Conservation (phyloP, 73 alveolate species). For the Effrenium voratum region DNA sequence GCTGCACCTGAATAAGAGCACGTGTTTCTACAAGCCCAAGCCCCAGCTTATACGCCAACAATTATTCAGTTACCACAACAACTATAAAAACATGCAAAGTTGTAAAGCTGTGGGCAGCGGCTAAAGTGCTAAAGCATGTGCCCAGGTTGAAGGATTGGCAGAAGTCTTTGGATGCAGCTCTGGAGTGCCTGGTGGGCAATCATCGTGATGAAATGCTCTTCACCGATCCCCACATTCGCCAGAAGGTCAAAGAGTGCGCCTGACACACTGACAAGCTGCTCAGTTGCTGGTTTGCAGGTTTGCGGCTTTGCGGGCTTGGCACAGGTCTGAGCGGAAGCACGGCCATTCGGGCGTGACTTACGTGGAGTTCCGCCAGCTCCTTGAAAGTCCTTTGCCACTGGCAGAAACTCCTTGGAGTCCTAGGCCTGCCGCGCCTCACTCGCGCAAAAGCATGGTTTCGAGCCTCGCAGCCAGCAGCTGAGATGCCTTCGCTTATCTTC, state of each 20-base stretch:
- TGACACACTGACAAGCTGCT: neutral
- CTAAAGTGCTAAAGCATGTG: no score
- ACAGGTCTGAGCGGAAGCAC: constrained; percentile 63
- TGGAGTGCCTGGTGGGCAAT: constrained; percentile 85
- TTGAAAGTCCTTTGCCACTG: no score
- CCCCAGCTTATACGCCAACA: neutral
- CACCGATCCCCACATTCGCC: constrained; percentile 76
- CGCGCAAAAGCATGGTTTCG: constrained; percentile 88
- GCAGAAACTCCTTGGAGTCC: neutral
- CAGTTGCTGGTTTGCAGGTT: neutral
- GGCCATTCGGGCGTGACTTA: constrained; percentile 62
- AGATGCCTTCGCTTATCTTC: no score
- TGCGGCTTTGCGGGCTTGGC: neutral
- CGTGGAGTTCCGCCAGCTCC: constrained; percentile 59
- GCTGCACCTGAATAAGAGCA: constrained; percentile 89
- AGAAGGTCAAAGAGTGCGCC: constrained; percentile 47
- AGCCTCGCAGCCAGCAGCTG: constrained; percentile 29
- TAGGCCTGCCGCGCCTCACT: constrained; percentile 53
- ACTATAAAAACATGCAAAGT: neutral
- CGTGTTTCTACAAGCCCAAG: constrained; percentile 68
- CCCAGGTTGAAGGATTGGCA: constrained; percentile 86
- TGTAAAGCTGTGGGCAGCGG: no score
- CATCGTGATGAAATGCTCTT: constrained; percentile 78
- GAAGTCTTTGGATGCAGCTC: constrained; percentile 56
- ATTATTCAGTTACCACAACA: neutral